A percentile compares a stretch with the other conserved stretches of the same genome.
phyloP scores from a whole-genome alignment of 305 asterid species.

The Ajuga reptans region DNA sequence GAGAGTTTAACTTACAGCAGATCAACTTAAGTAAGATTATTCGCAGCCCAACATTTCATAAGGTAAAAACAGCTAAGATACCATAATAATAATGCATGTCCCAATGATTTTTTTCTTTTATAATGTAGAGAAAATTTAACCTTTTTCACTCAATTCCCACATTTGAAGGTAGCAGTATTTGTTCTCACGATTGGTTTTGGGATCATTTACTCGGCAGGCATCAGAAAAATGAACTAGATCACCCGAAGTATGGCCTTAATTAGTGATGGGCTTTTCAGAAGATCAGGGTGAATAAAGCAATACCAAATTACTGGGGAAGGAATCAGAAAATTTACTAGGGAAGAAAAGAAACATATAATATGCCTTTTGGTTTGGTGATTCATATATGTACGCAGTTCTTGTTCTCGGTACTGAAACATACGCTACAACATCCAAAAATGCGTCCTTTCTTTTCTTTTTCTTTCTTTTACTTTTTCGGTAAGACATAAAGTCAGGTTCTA shows the following conservation, averaged over 20 bases:
- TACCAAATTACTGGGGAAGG: not conserved
- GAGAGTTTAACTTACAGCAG: constrained; percentile 7
- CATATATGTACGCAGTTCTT: not conserved
- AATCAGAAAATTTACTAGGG: not conserved
- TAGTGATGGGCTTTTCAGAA: not conserved
- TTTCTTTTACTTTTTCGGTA: not conserved
- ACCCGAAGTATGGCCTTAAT: not conserved
- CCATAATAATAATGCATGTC: not conserved
- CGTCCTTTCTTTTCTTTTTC: not conserved
- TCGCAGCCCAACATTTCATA: not conserved
- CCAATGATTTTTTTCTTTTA: too few species aligned
- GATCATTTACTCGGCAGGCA: not conserved
- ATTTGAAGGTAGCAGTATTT: not conserved
- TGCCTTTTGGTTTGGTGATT: not conserved
- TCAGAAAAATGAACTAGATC: not conserved
- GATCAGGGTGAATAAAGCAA: not conserved
- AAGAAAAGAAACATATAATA: not conserved
- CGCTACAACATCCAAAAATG: not conserved
- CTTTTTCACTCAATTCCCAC: not conserved
- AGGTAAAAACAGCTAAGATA: not conserved
- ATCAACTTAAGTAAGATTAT: not conserved
- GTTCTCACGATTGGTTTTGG: not conserved
- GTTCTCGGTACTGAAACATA: not conserved
- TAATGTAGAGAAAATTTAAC: not conserved
- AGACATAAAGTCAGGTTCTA: not conserved